phyloP scores from a whole-genome alignment of 306 rosid species.

The Mimosa bimucronata region DNA sequence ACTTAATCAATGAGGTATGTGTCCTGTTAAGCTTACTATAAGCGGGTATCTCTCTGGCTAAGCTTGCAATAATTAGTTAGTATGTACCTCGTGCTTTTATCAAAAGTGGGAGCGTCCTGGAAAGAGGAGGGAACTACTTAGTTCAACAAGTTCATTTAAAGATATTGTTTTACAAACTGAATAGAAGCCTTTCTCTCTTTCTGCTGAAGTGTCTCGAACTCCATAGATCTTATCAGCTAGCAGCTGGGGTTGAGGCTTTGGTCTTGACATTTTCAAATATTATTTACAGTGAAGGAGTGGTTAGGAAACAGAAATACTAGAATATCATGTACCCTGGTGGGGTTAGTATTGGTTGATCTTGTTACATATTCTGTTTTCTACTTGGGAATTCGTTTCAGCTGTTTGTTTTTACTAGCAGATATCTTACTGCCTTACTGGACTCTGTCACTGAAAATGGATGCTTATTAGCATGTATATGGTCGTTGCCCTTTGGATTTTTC shows the following conservation, averaged over 20 bases:
- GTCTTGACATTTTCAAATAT: neutral
- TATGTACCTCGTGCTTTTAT: neutral
- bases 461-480: slow-evolving; percentile 26
- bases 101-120: neutral
- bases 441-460: slow-evolving; percentile 8
- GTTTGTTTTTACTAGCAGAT: neutral
- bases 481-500: slow-evolving; percentile 34
- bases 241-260: neutral
- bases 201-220: slow-evolving; percentile 16
- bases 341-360: slow-evolving; percentile 21
- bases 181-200: slow-evolving; percentile 17
- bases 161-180: slow-evolving; percentile 31
- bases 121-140: neutral
- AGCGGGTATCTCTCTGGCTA: neutral
- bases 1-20: neutral
- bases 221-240: slow-evolving; percentile 4
- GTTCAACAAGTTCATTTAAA: slow-evolving; percentile 16
- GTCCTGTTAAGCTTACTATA: neutral
- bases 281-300: neutral
- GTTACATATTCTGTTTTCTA: slow-evolving; percentile 9
- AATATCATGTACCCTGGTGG: slow-evolving; percentile 12
- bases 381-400: neutral
- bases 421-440: neutral
- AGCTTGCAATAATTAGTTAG: neutral
- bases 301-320: neutral